Conservation (phyloP, 2,329 filamentous ascomycete genomes). For the Fulvia fulva region DNA sequence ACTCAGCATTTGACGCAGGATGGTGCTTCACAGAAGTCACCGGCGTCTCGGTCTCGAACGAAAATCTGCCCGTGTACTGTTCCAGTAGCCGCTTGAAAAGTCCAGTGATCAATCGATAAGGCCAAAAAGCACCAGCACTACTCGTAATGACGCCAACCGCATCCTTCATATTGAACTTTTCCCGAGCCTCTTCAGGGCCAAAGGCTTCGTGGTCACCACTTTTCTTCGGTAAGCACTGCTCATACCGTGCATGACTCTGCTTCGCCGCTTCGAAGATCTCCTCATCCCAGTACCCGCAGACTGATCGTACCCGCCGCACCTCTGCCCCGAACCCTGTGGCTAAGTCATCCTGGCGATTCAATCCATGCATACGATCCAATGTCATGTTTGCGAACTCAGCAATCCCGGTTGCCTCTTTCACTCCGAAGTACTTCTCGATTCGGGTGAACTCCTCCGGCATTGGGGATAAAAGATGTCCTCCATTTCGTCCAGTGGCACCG, state of each 20-base stretch:
- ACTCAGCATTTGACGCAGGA: background rate
- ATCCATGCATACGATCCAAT: constrained; percentile 12
- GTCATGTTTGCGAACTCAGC: constrained; percentile 18
- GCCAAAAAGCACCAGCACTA: constrained; percentile 22
- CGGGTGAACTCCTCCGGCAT: constrained; percentile 14
- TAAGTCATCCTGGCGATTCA: constrained; percentile 7
- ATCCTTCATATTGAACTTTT: constrained; percentile 19
- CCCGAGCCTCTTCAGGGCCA: constrained; percentile 10
- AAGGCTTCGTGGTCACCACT: constrained; percentile 10
- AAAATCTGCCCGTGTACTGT: constrained; percentile 13
- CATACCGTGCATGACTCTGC: constrained; percentile 10
- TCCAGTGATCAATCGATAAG: constrained; percentile 19
- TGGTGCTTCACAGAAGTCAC: constrained; percentile 12
- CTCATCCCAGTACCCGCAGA: constrained; percentile 13
- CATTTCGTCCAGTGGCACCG: constrained; percentile 21
- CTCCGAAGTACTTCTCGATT: constrained; percentile 12
- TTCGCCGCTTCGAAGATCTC: constrained; percentile 14
- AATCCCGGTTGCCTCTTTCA: constrained; percentile 15
- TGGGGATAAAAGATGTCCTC: constrained; percentile 17
- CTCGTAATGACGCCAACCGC: constrained; percentile 16
- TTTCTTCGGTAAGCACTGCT: constrained; percentile 15
- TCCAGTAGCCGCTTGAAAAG: constrained; percentile 13
- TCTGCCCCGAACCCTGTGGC: constrained; percentile 7
- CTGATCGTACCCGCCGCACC: constrained; percentile 11
- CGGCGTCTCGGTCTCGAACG: constrained; percentile 18